A percentile compares a stretch with the other conserved stretches of the same genome.
Evolutionary conservation across 176 grass and related monocot species (phyloP).

Genomic region (Dactylis glomerata): DNA sequence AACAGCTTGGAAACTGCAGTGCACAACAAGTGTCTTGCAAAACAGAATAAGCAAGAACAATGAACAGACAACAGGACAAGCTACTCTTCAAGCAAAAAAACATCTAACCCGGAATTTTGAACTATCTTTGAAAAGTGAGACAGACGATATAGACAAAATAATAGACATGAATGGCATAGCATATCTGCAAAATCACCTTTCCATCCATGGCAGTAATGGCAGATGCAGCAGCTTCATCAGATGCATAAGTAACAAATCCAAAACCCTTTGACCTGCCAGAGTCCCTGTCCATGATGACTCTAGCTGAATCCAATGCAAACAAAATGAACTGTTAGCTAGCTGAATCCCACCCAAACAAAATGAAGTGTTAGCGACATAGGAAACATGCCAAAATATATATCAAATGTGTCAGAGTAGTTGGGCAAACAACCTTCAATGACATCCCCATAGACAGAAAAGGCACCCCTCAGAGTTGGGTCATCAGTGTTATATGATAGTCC

Average conservation of each 20-base stretch:
- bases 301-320: constrained; percentile 47
- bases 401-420: not conserved
- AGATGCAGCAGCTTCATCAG: constrained; percentile 58
- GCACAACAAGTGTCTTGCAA: not conserved
- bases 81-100: constrained; percentile 7
- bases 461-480: constrained; percentile 63
- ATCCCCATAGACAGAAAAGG: constrained; percentile 63
- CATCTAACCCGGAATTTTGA: not conserved
- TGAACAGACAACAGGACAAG: not conserved
- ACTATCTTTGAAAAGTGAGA: not conserved
- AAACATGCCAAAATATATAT: not conserved
- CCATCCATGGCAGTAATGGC: constrained; percentile 81
- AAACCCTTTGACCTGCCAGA: constrained; percentile 81
- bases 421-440: constrained; percentile 72
- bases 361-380: not conserved
- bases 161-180: not conserved
- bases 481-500: constrained; percentile 75
- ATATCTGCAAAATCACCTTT: constrained; percentile 45
- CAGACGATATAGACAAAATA: not conserved
- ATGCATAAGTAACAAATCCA: constrained; percentile 79
- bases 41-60: not conserved
- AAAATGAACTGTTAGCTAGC: constrained; percentile 31
- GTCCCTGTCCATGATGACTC: constrained; percentile 69
- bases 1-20: not conserved
- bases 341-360: constrained; percentile 33